Conservation (phyloP, 2,329 filamentous ascomycete genomes). For the Colletotrichum lupini region DNA sequence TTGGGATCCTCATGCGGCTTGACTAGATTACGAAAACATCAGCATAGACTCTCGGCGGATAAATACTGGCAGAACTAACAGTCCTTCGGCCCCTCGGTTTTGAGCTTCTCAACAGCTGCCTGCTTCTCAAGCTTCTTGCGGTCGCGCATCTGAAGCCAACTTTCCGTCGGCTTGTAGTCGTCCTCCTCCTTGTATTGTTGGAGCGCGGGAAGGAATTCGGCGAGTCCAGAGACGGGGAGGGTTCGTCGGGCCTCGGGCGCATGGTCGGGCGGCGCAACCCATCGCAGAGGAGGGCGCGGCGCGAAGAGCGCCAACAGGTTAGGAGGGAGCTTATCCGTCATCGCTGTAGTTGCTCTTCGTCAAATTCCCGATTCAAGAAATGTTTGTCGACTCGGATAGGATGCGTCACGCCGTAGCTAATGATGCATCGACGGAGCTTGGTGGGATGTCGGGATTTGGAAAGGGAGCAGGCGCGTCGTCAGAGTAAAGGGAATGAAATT, state of each 20-base stretch:
- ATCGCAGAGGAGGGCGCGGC: slow-evolving; percentile 90
- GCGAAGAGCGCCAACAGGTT: slow-evolving; percentile 95
- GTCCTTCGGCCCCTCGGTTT: slow-evolving; percentile 69
- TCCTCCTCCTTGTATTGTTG: slow-evolving; percentile 83
- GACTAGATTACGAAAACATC: slow-evolving; percentile 59
- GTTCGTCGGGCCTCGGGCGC: slow-evolving; percentile 86
- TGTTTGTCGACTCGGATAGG: background rate
- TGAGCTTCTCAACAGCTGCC: slow-evolving; percentile 70
- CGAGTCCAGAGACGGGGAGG: slow-evolving; percentile 77
- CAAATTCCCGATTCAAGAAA: background rate
- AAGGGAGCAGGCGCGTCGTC: slow-evolving; percentile 19
- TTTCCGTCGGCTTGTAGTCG: slow-evolving; percentile 85
- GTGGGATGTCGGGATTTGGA: background rate
- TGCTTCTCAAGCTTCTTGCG: slow-evolving; percentile 85
- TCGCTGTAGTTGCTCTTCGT: slow-evolving; percentile 52
- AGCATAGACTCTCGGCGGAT: slow-evolving; percentile 30
- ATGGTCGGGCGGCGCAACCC: slow-evolving; percentile 84
- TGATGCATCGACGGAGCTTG: background rate
- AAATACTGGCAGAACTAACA: slow-evolving; percentile 49
- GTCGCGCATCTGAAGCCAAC: slow-evolving; percentile 90
- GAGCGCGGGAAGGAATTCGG: slow-evolving; percentile 78
- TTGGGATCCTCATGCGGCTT: slow-evolving; percentile 88
- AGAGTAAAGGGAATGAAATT: slow-evolving; percentile 1
- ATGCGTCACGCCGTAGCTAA: slow-evolving; percentile 6
- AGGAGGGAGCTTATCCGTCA: slow-evolving; percentile 97